Conservation (phyloP, 1,284 basidiomycete species). For the Xerocomus nothofagi region DNA sequence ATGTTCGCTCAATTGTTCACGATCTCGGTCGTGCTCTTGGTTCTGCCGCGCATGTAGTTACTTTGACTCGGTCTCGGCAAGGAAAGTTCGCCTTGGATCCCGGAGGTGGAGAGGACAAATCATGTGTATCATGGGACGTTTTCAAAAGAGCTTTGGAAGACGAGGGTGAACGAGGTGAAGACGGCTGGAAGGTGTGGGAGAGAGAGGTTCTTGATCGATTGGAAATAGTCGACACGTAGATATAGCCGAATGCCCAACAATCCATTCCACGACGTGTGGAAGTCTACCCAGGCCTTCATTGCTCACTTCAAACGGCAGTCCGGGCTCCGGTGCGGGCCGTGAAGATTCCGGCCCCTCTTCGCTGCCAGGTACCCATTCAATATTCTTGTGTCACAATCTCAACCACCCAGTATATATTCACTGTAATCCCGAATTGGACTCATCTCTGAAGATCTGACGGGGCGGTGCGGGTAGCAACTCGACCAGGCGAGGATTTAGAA, state of each 20-base stretch:
- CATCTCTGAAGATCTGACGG: not conserved
- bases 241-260: slow-evolving; percentile 11
- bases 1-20: slow-evolving; percentile 90
- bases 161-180: slow-evolving; percentile 54
- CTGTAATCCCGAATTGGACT: not conserved
- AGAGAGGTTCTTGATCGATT: slow-evolving; percentile 62
- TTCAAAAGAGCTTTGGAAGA: slow-evolving; percentile 64
- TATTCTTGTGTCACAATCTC: not conserved
- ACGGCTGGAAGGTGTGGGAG: slow-evolving; percentile 74
- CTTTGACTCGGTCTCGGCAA: slow-evolving; percentile 82
- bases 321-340: slow-evolving; percentile 1
- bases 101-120: slow-evolving; percentile 37
- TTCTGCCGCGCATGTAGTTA: slow-evolving; percentile 89
- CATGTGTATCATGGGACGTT: slow-evolving; percentile 80
- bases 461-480: not conserved
- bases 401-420: not conserved
- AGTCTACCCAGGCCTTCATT: not conserved
- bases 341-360: not conserved
- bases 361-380: too few species aligned
- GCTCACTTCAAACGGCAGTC: not conserved
- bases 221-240: slow-evolving; percentile 49
- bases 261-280: not conserved
- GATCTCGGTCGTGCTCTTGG: slow-evolving; percentile 83
- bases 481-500: not conserved
- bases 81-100: slow-evolving; percentile 68